phyloP scores from a whole-genome alignment of 768 basidiomycete species.

The Suillus subaureus region DNA sequence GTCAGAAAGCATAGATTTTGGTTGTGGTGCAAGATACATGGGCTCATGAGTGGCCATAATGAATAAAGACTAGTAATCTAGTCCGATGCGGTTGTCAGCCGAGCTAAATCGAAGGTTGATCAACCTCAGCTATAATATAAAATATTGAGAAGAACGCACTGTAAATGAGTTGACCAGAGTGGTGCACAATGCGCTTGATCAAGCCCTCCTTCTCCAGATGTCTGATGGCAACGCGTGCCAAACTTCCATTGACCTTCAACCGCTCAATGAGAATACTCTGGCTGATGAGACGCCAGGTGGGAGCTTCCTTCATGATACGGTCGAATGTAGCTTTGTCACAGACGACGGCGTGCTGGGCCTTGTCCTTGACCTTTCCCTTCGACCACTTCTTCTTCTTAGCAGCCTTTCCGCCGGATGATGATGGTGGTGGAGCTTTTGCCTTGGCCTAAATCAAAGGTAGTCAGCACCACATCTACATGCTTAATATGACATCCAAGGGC shows the following conservation, averaged over 20 bases:
- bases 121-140: not conserved
- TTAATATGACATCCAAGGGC: constrained; percentile 24
- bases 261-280: constrained; percentile 98
- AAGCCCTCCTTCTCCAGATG: constrained; percentile 92
- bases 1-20: constrained; percentile 31
- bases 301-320: constrained; percentile 97
- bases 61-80: constrained; percentile 31
- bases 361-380: constrained; percentile 99
- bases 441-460: constrained; percentile 57
- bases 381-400: constrained; percentile 99
- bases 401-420: constrained; percentile 77
- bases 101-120: constrained; percentile 34
- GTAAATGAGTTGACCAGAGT: constrained; percentile 93
- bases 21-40: constrained; percentile 39
- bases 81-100: constrained; percentile 45
- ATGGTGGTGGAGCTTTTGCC: constrained; percentile 67
- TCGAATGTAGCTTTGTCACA: constrained; percentile 93
- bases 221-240: constrained; percentile 88
- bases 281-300: constrained; percentile 98
- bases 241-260: constrained; percentile 93
- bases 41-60: constrained; percentile 29
- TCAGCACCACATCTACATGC: constrained; percentile 24
- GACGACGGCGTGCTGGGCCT: constrained; percentile 94
- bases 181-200: constrained; percentile 97
- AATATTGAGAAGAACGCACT: constrained; percentile 55